A percentile compares a stretch with the other conserved stretches of the same genome.
Conservation (phyloP, 2,329 filamentous ascomycete genomes). For the Hymenotorrendiella dingleyae region DNA sequence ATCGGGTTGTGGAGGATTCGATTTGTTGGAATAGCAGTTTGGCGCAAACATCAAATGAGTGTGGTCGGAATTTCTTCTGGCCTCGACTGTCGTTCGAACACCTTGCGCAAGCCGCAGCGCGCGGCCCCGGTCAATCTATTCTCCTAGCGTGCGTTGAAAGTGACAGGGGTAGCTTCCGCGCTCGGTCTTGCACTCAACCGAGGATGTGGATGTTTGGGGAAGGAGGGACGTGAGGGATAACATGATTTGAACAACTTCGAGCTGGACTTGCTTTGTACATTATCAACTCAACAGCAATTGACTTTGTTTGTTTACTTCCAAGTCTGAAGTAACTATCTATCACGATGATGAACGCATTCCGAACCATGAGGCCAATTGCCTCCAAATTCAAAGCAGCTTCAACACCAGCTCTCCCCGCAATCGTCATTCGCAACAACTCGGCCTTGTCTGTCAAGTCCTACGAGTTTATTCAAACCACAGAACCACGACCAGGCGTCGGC, state of each 20-base stretch:
- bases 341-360: conserved; percentile 27
- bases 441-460: conserved; percentile 44
- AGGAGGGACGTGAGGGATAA: neutral
- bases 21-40: conserved; percentile 5
- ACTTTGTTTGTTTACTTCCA: no score
- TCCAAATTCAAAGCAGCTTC: conserved; percentile 26
- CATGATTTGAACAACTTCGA: neutral
- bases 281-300: neutral
- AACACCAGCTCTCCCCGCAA: conserved; percentile 22
- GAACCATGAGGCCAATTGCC: conserved; percentile 25
- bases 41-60: conserved; percentile 5
- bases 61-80: conserved; percentile 8
- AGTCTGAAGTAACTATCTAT: no score
- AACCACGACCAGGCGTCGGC: conserved; percentile 82
- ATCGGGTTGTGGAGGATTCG: neutral
- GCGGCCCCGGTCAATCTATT: neutral
- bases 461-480: conserved; percentile 76
- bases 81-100: conserved; percentile 5
- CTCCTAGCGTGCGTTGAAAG: neutral
- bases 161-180: conserved; percentile 16
- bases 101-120: conserved; percentile 11
- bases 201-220: conserved; percentile 1
- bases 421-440: conserved; percentile 25
- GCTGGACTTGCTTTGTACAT: neutral
- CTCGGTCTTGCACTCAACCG: conserved; percentile 2